phyloP scores from a whole-genome alignment of 108 stramenopile species.

The Pseudonitzschia delicatissima region DNA sequence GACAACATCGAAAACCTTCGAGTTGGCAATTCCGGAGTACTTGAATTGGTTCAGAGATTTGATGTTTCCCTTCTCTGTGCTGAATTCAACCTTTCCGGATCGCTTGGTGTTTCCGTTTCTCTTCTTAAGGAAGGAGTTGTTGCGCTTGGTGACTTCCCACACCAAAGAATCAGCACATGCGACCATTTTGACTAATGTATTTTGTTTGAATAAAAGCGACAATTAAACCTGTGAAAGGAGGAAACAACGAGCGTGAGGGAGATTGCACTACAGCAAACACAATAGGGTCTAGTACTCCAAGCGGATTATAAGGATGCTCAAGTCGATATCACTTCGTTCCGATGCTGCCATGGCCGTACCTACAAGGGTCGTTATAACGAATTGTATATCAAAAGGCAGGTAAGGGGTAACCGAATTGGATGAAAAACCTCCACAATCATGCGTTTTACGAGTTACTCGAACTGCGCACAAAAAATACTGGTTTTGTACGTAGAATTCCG shows the following conservation, averaged over 20 bases:
- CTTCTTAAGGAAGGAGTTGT: conserved; percentile 92
- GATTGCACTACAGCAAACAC: too few relatives aligned
- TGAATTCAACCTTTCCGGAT: conserved; percentile 83
- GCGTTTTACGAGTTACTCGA: too few relatives aligned
- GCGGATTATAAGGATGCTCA: too few relatives aligned
- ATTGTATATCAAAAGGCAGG: neutral
- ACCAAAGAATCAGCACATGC: conserved; percentile 76
- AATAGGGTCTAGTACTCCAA: too few relatives aligned
- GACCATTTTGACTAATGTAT: conserved; percentile 70
- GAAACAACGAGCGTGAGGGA: neutral
- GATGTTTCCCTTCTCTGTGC: conserved; percentile 88
- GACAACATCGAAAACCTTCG: conserved; percentile 74
- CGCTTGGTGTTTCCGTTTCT: conserved; percentile 85
- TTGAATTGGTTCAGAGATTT: conserved; percentile 84
- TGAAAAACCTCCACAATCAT: too few relatives aligned
- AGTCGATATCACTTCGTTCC: neutral
- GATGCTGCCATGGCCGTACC: conserved; percentile 1
- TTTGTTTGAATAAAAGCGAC: conserved; percentile 1
- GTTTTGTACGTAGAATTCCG: conserved; percentile 1
- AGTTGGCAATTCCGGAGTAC: conserved; percentile 92
- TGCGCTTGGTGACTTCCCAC: conserved; percentile 87
- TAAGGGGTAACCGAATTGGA: neutral
- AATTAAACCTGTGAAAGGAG: conserved; percentile 3
- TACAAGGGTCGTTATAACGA: conserved; percentile 1
- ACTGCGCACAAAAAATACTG: neutral